phyloP scores from a whole-genome alignment of 73 alveolate genomes.

The Paramecium pentaurelia region DNA sequence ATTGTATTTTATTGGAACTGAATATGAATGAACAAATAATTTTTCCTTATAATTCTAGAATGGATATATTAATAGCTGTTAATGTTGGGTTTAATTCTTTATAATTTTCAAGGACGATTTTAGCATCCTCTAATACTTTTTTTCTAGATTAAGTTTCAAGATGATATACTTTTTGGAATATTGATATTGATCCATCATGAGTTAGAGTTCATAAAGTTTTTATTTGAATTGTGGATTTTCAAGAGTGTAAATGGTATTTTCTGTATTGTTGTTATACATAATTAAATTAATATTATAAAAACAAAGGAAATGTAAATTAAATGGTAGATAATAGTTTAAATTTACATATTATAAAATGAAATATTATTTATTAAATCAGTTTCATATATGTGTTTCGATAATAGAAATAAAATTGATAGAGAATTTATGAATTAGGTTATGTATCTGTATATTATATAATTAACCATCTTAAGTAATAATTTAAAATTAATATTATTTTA shows the following conservation, averaged over 20 bases:
- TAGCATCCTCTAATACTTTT: background rate
- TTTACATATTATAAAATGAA: slow-evolving; percentile 71
- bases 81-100: background rate
- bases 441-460: background rate
- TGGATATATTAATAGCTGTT: background rate
- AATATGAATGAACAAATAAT: background rate
- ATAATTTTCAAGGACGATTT: background rate
- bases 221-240: background rate
- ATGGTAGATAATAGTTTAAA: slow-evolving; percentile 69
- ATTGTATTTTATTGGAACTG: background rate
- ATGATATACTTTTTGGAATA: background rate
- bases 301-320: background rate
- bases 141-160: background rate
- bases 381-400: background rate
- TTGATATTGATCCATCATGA: background rate
- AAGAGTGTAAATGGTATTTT: background rate
- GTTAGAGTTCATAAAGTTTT: background rate
- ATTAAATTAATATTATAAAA: slow-evolving; percentile 63
- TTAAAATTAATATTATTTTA: background rate
- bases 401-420: background rate
- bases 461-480: background rate
- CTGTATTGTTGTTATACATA: background rate
- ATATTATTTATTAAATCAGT: background rate
- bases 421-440: background rate
- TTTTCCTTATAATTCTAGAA: background rate